A percentile compares a stretch with the other conserved stretches of the same genome.
These are phyloP conservation scores for Flaveria linearis DNA, from an alignment of 129 eudicot genomes.

Conservation along the genomic window DNA sequence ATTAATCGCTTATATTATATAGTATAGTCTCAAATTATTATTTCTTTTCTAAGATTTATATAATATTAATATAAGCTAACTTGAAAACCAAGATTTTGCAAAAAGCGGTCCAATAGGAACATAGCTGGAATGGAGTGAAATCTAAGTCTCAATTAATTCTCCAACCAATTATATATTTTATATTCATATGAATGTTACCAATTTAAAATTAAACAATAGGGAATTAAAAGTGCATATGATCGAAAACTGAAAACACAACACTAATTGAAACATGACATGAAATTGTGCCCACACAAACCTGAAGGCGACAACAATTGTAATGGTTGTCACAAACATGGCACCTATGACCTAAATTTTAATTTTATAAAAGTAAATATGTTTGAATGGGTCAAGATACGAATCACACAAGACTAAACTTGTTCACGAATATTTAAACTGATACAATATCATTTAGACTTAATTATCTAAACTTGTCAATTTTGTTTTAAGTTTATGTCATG, in stretches of 20 bases:
- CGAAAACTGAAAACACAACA: too few relatives aligned
- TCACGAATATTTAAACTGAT: too few relatives aligned
- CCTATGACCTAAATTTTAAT: too few relatives aligned
- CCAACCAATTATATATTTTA: neutral
- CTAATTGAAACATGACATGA: too few relatives aligned
- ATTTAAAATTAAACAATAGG: neutral
- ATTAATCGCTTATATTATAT: neutral
- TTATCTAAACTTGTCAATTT: too few relatives aligned
- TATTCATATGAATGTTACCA: neutral
- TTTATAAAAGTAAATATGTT: too few relatives aligned
- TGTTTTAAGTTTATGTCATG: neutral
- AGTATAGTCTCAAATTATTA: neutral
- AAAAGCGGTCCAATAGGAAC: neutral
- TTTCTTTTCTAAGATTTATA: neutral
- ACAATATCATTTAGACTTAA: too few relatives aligned
- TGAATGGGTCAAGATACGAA: too few relatives aligned
- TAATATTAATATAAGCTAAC: slow-evolving; percentile 4
- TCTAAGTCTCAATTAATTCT: neutral
- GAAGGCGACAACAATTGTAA: too few relatives aligned
- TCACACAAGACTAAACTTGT: too few relatives aligned
- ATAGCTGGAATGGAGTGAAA: slow-evolving; percentile 10
- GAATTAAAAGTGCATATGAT: neutral
- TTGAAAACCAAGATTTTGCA: slow-evolving; percentile 21
- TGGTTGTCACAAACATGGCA: neutral
- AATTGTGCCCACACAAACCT: too few relatives aligned